Percentiles rank a stretch among this genome's conserved stretches.
Evolutionary conservation across 1,139 yeast species (phyloP).

Genomic region (Casaregolazyma lundiana): DNA sequence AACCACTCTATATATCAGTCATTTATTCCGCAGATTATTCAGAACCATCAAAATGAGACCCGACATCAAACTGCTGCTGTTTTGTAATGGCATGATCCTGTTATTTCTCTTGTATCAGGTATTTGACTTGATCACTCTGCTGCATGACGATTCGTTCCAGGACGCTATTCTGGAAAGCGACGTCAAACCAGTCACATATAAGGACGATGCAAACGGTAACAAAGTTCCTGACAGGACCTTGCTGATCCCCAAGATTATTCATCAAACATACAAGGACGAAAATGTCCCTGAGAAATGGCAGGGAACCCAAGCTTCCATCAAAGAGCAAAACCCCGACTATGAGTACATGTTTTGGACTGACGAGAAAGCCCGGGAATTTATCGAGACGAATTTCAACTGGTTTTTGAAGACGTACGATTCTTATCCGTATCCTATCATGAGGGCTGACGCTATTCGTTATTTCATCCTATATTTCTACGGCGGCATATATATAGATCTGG

Average conservation of each 20-base stretch:
- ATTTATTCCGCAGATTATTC: conserved; percentile 1
- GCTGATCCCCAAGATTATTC: conserved; percentile 82
- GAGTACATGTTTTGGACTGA: conserved; percentile 87
- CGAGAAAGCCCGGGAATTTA: conserved; percentile 72
- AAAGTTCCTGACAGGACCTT: conserved; percentile 19
- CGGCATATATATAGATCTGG: conserved; percentile 86
- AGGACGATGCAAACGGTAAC: conserved; percentile 13
- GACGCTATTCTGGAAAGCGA: conserved; percentile 62
- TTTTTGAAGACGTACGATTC: conserved; percentile 72
- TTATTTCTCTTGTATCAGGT: conserved; percentile 56
- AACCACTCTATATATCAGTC: not conserved
- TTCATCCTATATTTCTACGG: conserved; percentile 81
- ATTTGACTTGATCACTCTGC: conserved; percentile 69
- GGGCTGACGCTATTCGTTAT: conserved; percentile 92
- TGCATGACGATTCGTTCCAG: conserved; percentile 64
- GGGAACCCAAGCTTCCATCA: conserved; percentile 70
- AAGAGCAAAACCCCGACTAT: conserved; percentile 78
- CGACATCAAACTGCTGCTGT: conserved; percentile 27
- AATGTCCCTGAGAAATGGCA: conserved; percentile 79
- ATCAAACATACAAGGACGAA: conserved; percentile 81
- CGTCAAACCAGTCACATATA: conserved; percentile 33
- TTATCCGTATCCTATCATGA: conserved; percentile 74
- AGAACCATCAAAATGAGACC: conserved; percentile 22
- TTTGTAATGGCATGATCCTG: conserved; percentile 38
- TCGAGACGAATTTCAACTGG: conserved; percentile 78